Evolutionary conservation across 495 filamentous ascomycete species (phyloP), one percentile per base, ranked within the genome.

Genomic region (Penicillium malachiteum): DNA sequence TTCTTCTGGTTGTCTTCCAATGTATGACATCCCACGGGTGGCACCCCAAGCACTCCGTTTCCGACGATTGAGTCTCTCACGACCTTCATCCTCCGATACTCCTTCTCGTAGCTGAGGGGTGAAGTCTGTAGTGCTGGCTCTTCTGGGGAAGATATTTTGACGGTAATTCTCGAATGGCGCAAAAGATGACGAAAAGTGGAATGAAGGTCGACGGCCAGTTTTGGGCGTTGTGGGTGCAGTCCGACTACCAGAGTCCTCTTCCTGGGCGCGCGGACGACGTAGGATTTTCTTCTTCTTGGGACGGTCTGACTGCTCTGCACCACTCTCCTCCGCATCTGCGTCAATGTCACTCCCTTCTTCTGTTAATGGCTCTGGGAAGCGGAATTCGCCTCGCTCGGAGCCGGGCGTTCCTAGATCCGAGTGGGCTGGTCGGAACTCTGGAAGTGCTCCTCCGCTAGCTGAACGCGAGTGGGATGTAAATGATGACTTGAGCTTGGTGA

Each of bases 41-140:
- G 78, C 77, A 55, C 82, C 69, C 81, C 80, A 84, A 30, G 78
- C 58, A 47, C 78, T 77, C 55, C 78, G 76, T 56, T 78, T 77
- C 41, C 79, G 71, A 77, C 84, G 85, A 13, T 74, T 78, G 6
- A 96, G 71, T 37, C 86, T 79, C 53, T 93, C 85, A 16, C 91
- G 85, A 31, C 91, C 91, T 67, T 96, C 92, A 54, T 92, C 92
- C 65, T 97, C 92, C 13, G 92, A 97, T 7, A 93, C 74, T 16
- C 87, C 89, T 47, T 84, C 83, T 35, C 87, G 82, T 26, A 81
- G 83, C 42, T 92, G 83, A 3, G 81, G 77, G 6, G 75, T 75
- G 47, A 85, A 73, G 57, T 92, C 89, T 2, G 79, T 81, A 64
- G 86, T 84, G 26, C 87, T 91, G 9, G 85, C 81, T 53, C 89